Evolutionary conservation across 306 rosid genomes (phyloP).

Genomic region (Quercus rubra): DNA sequence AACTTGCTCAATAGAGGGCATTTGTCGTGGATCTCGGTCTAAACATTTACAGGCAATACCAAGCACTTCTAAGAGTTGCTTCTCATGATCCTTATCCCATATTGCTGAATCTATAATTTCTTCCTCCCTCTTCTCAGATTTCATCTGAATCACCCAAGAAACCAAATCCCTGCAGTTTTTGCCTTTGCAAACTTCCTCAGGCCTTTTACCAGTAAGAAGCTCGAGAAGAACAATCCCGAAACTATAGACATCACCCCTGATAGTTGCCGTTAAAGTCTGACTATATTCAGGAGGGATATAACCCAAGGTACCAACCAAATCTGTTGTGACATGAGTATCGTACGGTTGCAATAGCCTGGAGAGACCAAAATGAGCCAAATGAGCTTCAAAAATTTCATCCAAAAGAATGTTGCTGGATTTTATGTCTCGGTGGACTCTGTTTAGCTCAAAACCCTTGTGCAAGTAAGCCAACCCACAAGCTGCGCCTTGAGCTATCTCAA

Average conservation of each 20-base stretch:
- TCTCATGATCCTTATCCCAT: constrained; percentile 58
- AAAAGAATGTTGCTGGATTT: constrained; percentile 82
- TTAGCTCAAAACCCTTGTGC: constrained; percentile 70
- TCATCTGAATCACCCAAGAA: constrained; percentile 72
- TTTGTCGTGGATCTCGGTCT: constrained; percentile 65
- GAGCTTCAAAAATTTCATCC: constrained; percentile 64
- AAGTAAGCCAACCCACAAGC: constrained; percentile 72
- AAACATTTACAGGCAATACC: constrained; percentile 65
- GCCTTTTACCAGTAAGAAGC: constrained; percentile 71
- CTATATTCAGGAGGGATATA: constrained; percentile 82
- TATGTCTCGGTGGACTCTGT: constrained; percentile 68
- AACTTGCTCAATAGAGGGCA: constrained; percentile 68
- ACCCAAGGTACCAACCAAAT: constrained; percentile 76
- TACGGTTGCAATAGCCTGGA: constrained; percentile 69
- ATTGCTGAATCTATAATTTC: constrained; percentile 57
- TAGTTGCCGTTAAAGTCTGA: constrained; percentile 67
- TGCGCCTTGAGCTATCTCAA: constrained; percentile 71
- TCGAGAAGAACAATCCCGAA: constrained; percentile 82
- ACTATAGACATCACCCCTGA: constrained; percentile 76
- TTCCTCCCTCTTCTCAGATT: constrained; percentile 54
- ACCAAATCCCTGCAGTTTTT: constrained; percentile 67
- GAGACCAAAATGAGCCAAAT: constrained; percentile 79
- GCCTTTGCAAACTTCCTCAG: constrained; percentile 68
- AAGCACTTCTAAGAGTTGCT: constrained; percentile 57
- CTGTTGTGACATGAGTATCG: constrained; percentile 74